These are phyloP conservation scores for Heterobasidion occidentale DNA, from an alignment of 1,284 basidiomycete species.

Conservation along the genomic window DNA sequence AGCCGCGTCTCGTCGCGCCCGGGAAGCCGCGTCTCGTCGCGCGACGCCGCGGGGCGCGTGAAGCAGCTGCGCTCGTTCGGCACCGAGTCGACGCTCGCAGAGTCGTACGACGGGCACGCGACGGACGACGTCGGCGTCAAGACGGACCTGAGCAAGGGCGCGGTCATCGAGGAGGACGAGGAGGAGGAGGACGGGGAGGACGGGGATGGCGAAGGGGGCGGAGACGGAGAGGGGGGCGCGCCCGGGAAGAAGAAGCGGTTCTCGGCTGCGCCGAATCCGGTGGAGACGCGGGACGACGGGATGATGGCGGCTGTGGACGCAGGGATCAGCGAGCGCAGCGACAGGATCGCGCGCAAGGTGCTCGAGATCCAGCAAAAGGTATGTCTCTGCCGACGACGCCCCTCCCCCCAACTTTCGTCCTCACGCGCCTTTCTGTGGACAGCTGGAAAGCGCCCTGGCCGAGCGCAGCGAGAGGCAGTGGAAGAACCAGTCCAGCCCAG, in stretches of 20 bases:
- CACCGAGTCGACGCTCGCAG: slow-evolving; percentile 70
- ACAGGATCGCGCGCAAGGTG: slow-evolving; percentile 77
- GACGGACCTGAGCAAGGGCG: slow-evolving; percentile 8
- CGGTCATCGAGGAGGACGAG: slow-evolving; percentile 24
- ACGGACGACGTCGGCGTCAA: slow-evolving; percentile 34
- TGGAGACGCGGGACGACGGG: slow-evolving; percentile 58
- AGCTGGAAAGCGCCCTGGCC: slow-evolving; percentile 69
- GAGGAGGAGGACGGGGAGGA: slow-evolving; percentile 25
- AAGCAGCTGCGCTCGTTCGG: slow-evolving; percentile 50
- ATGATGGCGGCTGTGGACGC: slow-evolving; percentile 83
- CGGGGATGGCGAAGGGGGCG: slow-evolving; percentile 36
- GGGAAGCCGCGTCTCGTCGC: slow-evolving; percentile 29
- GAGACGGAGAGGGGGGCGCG: slow-evolving; percentile 15
- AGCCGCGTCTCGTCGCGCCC: slow-evolving; percentile 26
- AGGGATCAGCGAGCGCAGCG: slow-evolving; percentile 74
- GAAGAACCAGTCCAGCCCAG: slow-evolving; percentile 31
- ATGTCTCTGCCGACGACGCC: slow-evolving; percentile 6
- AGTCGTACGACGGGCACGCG: slow-evolving; percentile 50
- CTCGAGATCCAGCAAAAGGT: slow-evolving; percentile 80
- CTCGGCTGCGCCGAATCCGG: slow-evolving; percentile 43
- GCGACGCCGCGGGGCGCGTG: slow-evolving; percentile 32
- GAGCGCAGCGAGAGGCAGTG: slow-evolving; percentile 33
- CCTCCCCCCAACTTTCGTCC: slow-evolving; percentile 2
- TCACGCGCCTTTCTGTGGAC: slow-evolving; percentile 6
- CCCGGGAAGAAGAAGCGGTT: slow-evolving; percentile 63